phyloP scores from a whole-genome alignment of 148 eudicot species.

The Chenopodium suecicum region DNA sequence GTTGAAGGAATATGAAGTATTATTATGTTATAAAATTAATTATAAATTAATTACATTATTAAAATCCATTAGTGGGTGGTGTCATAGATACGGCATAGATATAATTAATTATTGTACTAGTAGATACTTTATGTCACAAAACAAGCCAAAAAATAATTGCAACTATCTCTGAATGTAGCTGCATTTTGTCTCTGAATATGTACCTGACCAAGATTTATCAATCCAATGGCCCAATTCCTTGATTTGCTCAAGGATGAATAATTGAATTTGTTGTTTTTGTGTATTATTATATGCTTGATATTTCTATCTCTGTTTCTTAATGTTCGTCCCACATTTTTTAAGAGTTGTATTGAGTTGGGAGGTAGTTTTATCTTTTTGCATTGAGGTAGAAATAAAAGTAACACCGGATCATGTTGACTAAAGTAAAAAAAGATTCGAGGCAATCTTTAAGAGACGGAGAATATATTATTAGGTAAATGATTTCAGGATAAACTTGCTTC shows the following conservation, averaged over 20 bases:
- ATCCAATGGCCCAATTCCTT: conserved; percentile 6
- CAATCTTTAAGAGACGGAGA: too few relatives aligned
- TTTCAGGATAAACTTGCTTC: too few relatives aligned
- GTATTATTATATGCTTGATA: too few relatives aligned
- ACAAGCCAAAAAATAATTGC: background rate
- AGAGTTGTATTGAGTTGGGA: too few relatives aligned
- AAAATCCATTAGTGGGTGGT: background rate
- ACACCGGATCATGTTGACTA: too few relatives aligned
- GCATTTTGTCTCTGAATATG: conserved; percentile 1
- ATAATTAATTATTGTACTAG: background rate
- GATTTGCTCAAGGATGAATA: background rate
- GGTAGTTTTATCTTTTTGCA: too few relatives aligned
- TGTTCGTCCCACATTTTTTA: too few relatives aligned
- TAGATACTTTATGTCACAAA: conserved; percentile 5
- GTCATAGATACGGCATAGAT: background rate
- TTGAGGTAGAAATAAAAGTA: too few relatives aligned
- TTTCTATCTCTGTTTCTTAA: too few relatives aligned
- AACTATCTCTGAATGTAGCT: background rate
- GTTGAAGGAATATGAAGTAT: background rate
- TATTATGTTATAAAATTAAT: too few relatives aligned
- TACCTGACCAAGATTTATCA: background rate
- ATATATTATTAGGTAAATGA: background rate
- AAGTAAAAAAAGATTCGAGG: too few relatives aligned
- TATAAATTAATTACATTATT: too few relatives aligned
- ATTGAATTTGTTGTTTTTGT: background rate